These are phyloP conservation scores for Cordyceps javanica DNA, from an alignment of 2,329 filamentous ascomycete genomes.

Conservation along the genomic window DNA sequence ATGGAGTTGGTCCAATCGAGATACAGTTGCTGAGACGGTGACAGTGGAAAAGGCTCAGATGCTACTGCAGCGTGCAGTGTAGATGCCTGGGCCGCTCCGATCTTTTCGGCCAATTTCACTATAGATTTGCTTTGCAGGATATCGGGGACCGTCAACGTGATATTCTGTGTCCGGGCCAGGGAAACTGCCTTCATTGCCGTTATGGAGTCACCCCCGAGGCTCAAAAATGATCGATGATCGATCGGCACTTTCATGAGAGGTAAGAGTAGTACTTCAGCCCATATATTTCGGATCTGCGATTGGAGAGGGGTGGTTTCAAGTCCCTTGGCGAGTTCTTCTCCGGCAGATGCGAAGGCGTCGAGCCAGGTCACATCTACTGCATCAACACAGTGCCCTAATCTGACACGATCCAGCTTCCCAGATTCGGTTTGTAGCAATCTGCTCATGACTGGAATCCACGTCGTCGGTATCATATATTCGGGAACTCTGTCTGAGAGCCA, in stretches of 20 bases:
- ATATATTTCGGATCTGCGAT: slow-evolving; percentile 22
- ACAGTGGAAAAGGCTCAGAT: not conserved
- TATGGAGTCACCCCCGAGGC: slow-evolving; percentile 19
- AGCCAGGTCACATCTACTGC: not conserved
- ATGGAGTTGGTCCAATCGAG: not conserved
- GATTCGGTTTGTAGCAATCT: slow-evolving; percentile 20
- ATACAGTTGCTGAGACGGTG: not conserved
- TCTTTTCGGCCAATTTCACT: not conserved
- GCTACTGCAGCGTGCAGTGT: not conserved
- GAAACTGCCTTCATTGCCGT: slow-evolving; percentile 18
- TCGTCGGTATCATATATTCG: slow-evolving; percentile 35
- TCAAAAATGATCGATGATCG: slow-evolving; percentile 13
- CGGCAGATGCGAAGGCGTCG: not conserved
- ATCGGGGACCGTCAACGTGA: slow-evolving; percentile 11
- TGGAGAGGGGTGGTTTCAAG: slow-evolving; percentile 15
- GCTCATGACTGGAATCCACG: slow-evolving; percentile 36
- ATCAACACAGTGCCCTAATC: not conserved
- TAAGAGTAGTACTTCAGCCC: slow-evolving; percentile 13
- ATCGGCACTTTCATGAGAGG: not conserved
- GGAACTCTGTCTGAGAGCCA: slow-evolving; percentile 23
- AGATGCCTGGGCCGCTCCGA: not conserved
- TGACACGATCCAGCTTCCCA: slow-evolving; percentile 26
- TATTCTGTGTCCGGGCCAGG: slow-evolving; percentile 8
- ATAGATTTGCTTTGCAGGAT: not conserved
- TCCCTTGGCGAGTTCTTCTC: not conserved